Evolutionary conservation across 176 grass and related monocot species (phyloP).

Genomic region (Oryza meyeriana): DNA sequence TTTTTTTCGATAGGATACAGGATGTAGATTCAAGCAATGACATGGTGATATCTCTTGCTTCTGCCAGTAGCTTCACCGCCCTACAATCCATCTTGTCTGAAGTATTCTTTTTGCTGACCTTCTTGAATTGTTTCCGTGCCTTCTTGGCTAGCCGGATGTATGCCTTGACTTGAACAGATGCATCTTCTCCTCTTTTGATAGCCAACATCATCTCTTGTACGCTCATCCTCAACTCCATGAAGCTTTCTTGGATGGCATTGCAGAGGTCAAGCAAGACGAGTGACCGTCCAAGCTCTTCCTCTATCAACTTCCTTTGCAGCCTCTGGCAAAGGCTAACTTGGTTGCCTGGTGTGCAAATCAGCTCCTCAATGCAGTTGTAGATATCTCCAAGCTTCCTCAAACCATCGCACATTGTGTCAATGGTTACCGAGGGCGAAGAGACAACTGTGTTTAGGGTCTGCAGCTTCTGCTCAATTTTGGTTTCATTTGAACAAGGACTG

Average conservation of each 20-base stretch:
- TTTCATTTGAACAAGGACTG: conserved; percentile 24
- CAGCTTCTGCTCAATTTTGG: conserved; percentile 29
- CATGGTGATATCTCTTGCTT: conserved; percentile 34
- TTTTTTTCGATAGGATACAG: conserved; percentile 20
- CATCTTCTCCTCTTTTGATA: conserved; percentile 34
- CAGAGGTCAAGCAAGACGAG: conserved; percentile 48
- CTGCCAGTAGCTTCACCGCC: conserved; percentile 23
- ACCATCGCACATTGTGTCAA: conserved; percentile 7
- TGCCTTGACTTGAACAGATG: conserved; percentile 6
- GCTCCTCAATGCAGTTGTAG: conserved; percentile 23
- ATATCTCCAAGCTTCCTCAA: conserved; percentile 39
- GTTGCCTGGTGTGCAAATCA: conserved; percentile 40
- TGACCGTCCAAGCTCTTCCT: conserved; percentile 46
- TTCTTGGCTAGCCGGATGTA: conserved; percentile 33
- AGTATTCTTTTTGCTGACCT: conserved; percentile 28
- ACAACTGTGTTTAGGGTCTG: conserved; percentile 21
- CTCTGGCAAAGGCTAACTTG: conserved; percentile 26
- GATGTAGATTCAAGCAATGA: conserved; percentile 27
- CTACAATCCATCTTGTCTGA: conserved; percentile 14
- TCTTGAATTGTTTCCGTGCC: conserved; percentile 37
- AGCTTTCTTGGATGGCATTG: conserved; percentile 29
- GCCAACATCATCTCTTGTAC: conserved; percentile 19
- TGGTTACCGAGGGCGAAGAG: conserved; percentile 16
- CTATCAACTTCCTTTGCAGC: conserved; percentile 40
- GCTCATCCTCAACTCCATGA: conserved; percentile 38